Percentiles rank a stretch among this genome's conserved stretches.
Evolutionary conservation across 352 stramenopile genomes (phyloP).

Genomic region (Nothophytophthora sp.): DNA sequence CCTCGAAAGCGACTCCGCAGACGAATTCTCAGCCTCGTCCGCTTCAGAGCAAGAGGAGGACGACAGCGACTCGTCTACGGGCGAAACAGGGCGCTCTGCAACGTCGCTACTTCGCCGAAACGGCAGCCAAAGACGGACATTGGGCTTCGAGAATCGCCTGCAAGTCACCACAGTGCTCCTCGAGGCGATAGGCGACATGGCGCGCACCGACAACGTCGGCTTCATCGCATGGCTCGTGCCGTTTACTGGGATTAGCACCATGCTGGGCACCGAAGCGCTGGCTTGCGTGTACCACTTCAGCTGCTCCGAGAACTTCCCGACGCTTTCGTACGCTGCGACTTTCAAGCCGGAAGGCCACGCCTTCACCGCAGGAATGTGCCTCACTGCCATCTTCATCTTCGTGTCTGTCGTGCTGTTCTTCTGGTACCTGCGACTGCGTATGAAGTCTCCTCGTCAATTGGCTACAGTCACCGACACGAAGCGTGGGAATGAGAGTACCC

Average conservation of each 20-base stretch:
- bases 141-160: neutral
- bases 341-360: slow-evolving; percentile 67
- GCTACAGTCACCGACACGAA: neutral
- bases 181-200: slow-evolving; percentile 24
- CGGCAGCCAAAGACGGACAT: neutral
- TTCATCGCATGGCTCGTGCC: slow-evolving; percentile 75
- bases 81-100: slow-evolving; percentile 13
- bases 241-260: slow-evolving; percentile 67
- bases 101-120: slow-evolving; percentile 1
- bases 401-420: slow-evolving; percentile 56
- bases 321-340: slow-evolving; percentile 82
- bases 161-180: slow-evolving; percentile 2
- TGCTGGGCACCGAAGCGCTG: slow-evolving; percentile 68
- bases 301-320: slow-evolving; percentile 75
- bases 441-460: slow-evolving; percentile 8
- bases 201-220: slow-evolving; percentile 55
- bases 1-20: too few species aligned
- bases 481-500: neutral
- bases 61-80: slow-evolving; percentile 5
- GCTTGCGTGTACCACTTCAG: slow-evolving; percentile 76
- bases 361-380: slow-evolving; percentile 80
- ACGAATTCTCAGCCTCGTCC: too few species aligned
- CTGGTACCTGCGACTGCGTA: slow-evolving; percentile 66
- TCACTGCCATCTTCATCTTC: slow-evolving; percentile 78
- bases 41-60: slow-evolving; percentile 10